Conservation (phyloP, 371 early-diverging fungal genomes). For the Chytridiales sp. region DNA sequence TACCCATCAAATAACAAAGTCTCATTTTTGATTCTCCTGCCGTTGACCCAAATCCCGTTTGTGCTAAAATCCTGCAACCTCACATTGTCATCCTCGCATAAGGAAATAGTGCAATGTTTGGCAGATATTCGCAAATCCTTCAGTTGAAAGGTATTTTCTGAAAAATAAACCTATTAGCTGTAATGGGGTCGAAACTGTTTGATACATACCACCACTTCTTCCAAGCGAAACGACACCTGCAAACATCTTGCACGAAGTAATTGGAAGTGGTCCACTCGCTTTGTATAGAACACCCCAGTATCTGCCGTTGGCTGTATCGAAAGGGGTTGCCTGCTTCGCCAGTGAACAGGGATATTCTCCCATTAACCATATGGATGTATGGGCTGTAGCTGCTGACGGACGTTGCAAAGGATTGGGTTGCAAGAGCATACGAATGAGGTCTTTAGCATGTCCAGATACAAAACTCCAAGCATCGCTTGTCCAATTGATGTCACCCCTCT, state of each 20-base stretch:
- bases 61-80: not conserved
- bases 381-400: slow-evolving; percentile 9
- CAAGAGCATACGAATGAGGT: slow-evolving; percentile 23
- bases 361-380: slow-evolving; percentile 21
- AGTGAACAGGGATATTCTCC: not conserved
- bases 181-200: slow-evolving; percentile 1
- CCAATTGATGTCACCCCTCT: slow-evolving; percentile 25
- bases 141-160: not conserved
- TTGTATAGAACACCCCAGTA: not conserved
- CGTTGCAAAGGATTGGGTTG: slow-evolving; percentile 18
- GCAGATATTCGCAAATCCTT: slow-evolving; percentile 5
- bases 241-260: not conserved
- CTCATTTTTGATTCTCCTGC: not conserved
- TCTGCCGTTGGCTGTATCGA: not conserved
- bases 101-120: slow-evolving; percentile 17
- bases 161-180: not conserved
- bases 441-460: not conserved
- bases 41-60: not conserved
- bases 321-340: not conserved
- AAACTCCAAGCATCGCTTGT: slow-evolving; percentile 6
- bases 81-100: not conserved
- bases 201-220: not conserved
- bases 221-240: not conserved
- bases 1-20: slow-evolving; percentile 8
- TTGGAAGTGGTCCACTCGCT: not conserved